These are phyloP conservation scores for Isoetes taiwanensis DNA, from an alignment of 75 land plant genomes.

Conservation along the genomic window DNA sequence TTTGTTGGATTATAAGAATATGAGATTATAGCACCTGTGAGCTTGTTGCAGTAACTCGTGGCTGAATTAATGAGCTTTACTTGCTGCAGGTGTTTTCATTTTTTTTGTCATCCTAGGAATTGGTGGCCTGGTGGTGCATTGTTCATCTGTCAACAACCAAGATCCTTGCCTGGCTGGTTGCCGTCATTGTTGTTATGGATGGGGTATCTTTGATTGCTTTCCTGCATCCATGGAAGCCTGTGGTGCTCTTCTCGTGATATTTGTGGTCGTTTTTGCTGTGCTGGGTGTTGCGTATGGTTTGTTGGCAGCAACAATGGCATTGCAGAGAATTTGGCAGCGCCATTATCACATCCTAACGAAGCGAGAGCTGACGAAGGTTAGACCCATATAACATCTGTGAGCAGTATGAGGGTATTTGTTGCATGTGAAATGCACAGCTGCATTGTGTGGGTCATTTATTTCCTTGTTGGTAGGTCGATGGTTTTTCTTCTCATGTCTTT, in stretches of 20 bases:
- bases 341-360: slow-evolving; percentile 91
- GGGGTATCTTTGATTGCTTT: slow-evolving; percentile 85
- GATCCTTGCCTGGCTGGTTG: slow-evolving; percentile 66
- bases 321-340: slow-evolving; percentile 89
- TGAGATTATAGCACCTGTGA: too few relatives aligned
- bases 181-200: slow-evolving; percentile 77
- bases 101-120: slow-evolving; percentile 79
- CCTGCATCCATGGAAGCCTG: slow-evolving; percentile 93
- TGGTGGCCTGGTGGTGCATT: slow-evolving; percentile 72
- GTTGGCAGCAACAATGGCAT: slow-evolving; percentile 81
- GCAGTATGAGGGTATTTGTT: too few relatives aligned
- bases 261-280: slow-evolving; percentile 58
- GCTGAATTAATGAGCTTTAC: too few relatives aligned
- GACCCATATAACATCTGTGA: too few relatives aligned
- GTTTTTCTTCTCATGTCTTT: too few relatives aligned
- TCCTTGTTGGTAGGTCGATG: too few relatives aligned
- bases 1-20: too few relatives aligned
- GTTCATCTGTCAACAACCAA: slow-evolving; percentile 41
- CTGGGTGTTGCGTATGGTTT: slow-evolving; percentile 86
- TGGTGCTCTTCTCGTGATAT: slow-evolving; percentile 58
- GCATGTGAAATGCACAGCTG: too few relatives aligned
- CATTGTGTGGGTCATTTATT: too few relatives aligned
- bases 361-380: slow-evolving; percentile 79
- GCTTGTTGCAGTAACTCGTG: too few relatives aligned
- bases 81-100: slow-evolving; percentile 49